Conservation (phyloP, 352 stramenopile species). For the Phytophthora pisi region DNA sequence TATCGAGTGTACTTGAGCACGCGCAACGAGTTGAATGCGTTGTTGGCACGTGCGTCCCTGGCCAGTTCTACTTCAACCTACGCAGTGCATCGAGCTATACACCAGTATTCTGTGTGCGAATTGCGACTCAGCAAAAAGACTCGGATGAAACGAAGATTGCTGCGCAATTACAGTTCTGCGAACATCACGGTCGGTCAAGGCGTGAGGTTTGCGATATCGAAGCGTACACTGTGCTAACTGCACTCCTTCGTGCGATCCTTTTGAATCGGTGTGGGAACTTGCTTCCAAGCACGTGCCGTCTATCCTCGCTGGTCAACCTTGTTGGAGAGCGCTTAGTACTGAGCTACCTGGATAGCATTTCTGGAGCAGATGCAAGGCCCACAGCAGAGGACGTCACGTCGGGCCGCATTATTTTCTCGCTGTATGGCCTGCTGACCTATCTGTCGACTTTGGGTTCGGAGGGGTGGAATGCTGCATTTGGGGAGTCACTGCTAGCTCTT, state of each 20-base stretch:
- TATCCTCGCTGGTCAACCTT: constrained; percentile 36
- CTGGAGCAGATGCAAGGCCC: constrained; percentile 6
- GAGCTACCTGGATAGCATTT: constrained; percentile 27
- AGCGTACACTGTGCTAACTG: constrained; percentile 34
- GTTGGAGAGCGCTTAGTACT: constrained; percentile 39
- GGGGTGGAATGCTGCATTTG: constrained; percentile 31
- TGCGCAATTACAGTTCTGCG: constrained; percentile 31
- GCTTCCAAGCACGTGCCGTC: constrained; percentile 20
- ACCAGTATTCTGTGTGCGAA: constrained; percentile 38
- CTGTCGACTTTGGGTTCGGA: constrained; percentile 22
- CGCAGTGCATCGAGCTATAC: constrained; percentile 18
- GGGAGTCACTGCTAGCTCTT: constrained; percentile 24
- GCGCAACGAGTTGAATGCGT: constrained; percentile 10
- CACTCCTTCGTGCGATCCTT: constrained; percentile 39
- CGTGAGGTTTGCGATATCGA: constrained; percentile 31
- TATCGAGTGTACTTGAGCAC: constrained; percentile 15
- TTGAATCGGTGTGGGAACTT: constrained; percentile 13
- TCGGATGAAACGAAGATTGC: background rate
- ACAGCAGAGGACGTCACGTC: constrained; percentile 24
- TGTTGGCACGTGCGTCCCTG: constrained; percentile 13
- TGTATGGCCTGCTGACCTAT: constrained; percentile 32
- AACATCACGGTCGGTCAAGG: constrained; percentile 13
- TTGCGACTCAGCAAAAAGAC: constrained; percentile 12
- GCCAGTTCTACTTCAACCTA: constrained; percentile 39
- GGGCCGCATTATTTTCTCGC: constrained; percentile 25